Evolutionary conservation across 768 basidiomycete species (phyloP), one percentile per base, ranked within the genome.

Genomic region (Sporobolomyces phaffii): DNA sequence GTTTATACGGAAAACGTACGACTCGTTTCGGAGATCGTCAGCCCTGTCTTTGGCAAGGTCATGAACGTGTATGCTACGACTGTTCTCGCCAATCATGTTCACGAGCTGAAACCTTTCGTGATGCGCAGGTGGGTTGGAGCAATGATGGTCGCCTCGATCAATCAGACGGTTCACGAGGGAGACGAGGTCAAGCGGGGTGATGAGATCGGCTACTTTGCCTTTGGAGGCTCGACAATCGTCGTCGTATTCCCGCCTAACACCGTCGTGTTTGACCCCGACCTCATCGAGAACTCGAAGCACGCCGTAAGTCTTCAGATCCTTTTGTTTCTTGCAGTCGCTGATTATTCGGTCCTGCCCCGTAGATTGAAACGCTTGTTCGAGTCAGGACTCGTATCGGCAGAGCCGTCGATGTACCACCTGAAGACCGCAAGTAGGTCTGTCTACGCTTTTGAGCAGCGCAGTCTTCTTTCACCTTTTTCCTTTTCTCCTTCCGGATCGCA

Each of bases 1-100:
- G 90, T 97, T 15, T 97, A 92, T 73, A 91, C 91, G 24, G 93
- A 97, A 78, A 99, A 99, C 73, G 88, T 82, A 8, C 82, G 96
- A 29, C 91, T 91, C 81, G 86, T 99, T 38, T 88, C 94, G 10
- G 89, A 90, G 2, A 93, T 98, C 60, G 86, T 94, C 68, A 90
- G 86, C 65, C 85, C 87, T 0, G 84, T 87, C 50, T 98, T 96
- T 75, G 94, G 94, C 3, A 82, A 86, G 0, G 91, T 97, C 26
- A 90, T 94, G 86, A 87, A 86, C 2, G 91, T 94, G 2, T 80
- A 75, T 73, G 73, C n/a, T n/a, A n/a, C 78, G 22, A 77, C 28
- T n/a, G 24, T 28, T 59, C 44, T 24, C 18, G 33, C 38, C 38
- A 38, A 38, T 17, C 38, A 9, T 38, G 38, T 9, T 38, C 10